Conservation (phyloP, 2,329 filamentous ascomycete species). For the Cladosporium colombiae region DNA sequence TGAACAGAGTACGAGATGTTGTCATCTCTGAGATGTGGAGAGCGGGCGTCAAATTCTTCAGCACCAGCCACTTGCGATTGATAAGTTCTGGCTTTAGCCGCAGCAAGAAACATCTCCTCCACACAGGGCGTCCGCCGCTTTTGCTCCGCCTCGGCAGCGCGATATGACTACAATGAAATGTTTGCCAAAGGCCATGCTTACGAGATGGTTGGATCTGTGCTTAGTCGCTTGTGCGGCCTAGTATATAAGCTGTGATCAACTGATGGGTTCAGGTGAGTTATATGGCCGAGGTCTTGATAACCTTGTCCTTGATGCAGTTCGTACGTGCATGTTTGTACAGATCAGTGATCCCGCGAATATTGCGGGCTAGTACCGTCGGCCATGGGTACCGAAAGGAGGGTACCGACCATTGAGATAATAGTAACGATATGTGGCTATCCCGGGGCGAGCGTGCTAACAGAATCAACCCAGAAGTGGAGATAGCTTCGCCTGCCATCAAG, state of each 20-base stretch:
- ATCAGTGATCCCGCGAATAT: not conserved
- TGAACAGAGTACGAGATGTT: not conserved
- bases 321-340: not conserved
- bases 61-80: constrained; percentile 8
- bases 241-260: constrained; percentile 11
- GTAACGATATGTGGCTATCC: not conserved
- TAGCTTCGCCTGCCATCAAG: not conserved
- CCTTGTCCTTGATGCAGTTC: not conserved
- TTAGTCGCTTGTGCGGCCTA: not conserved
- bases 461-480: not conserved
- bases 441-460: not conserved
- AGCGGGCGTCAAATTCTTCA: not conserved
- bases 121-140: constrained; percentile 1
- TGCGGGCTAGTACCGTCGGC: not conserved
- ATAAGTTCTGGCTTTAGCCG: constrained; percentile 14
- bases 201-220: not conserved
- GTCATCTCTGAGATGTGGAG: constrained; percentile 1
- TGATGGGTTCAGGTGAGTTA: not conserved
- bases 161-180: not conserved
- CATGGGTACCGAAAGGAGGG: not conserved
- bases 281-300: not conserved
- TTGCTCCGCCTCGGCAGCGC: constrained; percentile 3
- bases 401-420: not conserved
- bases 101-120: not conserved
- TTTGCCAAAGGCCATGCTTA: not conserved